Percentiles rank a stretch among this genome's conserved stretches.
phyloP scores from a whole-genome alignment of 345 rosid species.

The Trapa incisa region DNA sequence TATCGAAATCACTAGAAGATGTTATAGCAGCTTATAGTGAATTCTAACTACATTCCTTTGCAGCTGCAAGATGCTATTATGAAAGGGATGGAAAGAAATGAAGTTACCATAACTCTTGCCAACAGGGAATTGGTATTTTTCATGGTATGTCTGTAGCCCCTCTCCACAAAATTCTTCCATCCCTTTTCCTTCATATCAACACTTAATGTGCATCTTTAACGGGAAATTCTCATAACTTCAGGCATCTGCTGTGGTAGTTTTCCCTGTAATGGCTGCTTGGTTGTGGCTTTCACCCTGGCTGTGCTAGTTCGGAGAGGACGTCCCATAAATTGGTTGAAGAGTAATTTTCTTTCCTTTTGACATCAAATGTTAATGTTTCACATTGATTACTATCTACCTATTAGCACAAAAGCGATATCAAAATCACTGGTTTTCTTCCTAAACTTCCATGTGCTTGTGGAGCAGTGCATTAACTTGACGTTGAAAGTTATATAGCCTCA shows the following conservation, averaged over 20 bases:
- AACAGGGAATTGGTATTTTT: slow-evolving; percentile 58
- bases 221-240: slow-evolving; percentile 18
- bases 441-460: background rate
- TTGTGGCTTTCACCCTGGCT: slow-evolving; percentile 28
- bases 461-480: background rate
- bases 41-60: slow-evolving; percentile 1
- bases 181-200: background rate
- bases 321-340: background rate
- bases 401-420: background rate
- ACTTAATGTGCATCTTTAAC: background rate
- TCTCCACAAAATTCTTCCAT: background rate
- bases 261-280: slow-evolving; percentile 63
- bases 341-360: background rate
- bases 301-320: slow-evolving; percentile 10
- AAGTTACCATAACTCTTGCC: slow-evolving; percentile 46
- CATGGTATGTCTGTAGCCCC: slow-evolving; percentile 30
- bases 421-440: background rate
- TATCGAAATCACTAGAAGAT: background rate
- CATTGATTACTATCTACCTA: background rate
- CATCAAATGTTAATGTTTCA: background rate
- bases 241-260: slow-evolving; percentile 65
- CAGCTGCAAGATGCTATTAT: slow-evolving; percentile 66
- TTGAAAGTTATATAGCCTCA: background rate
- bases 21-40: background rate
- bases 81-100: slow-evolving; percentile 45